These are phyloP conservation scores for Stygiomarasmius scandens DNA, from an alignment of 1,284 basidiomycete genomes.

Conservation along the genomic window DNA sequence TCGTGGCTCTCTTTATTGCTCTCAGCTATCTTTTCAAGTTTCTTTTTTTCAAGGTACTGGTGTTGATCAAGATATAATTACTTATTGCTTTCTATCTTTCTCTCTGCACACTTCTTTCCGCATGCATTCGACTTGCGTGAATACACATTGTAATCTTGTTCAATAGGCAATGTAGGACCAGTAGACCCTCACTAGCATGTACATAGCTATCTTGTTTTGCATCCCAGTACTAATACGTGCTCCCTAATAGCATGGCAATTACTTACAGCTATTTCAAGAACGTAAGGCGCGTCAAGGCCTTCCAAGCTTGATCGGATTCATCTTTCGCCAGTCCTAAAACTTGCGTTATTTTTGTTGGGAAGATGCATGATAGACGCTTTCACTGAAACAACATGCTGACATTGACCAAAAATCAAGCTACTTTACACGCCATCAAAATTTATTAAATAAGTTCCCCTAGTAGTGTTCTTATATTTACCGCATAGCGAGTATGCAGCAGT, in stretches of 20 bases:
- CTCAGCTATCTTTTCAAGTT: neutral
- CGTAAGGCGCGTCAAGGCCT: no score
- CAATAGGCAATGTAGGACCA: neutral
- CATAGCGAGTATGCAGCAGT: no score
- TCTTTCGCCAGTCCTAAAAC: no score
- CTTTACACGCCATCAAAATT: no score
- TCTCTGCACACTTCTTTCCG: neutral
- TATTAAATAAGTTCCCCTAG: no score
- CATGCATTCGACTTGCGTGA: neutral
- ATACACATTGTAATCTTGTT: neutral
- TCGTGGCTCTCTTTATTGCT: neutral
- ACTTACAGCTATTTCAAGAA: no score
- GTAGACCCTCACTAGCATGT: neutral
- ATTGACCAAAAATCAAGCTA: no score
- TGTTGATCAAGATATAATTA: neutral
- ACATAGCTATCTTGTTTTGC: neutral
- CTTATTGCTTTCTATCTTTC: neutral
- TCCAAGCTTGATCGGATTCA: no score
- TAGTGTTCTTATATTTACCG: no score
- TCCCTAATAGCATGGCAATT: neutral
- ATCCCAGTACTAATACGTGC: neutral
- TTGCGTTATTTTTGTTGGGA: no score
- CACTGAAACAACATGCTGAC: no score
- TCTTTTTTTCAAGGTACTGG: neutral
- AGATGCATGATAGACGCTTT: no score